Evolutionary conservation across 2,329 filamentous ascomycete species (phyloP).

Genomic region (Didymella keratinophila): DNA sequence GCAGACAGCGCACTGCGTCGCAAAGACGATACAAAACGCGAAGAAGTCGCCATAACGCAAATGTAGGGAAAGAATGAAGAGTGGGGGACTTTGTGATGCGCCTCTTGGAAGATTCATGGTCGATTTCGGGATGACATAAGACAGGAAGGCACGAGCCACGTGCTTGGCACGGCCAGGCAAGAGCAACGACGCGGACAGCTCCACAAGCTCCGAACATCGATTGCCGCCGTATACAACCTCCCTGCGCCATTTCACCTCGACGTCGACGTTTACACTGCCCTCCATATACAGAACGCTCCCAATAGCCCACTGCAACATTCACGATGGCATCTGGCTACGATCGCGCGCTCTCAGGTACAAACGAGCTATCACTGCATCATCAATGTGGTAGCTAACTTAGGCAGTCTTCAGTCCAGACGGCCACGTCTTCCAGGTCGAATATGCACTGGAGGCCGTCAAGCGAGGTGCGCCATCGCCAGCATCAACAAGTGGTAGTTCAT

Average conservation of each 20-base stretch:
- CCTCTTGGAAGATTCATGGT: constrained; percentile 26
- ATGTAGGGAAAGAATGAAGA: constrained; percentile 30
- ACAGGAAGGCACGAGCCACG: constrained; percentile 34
- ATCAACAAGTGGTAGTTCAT: neutral
- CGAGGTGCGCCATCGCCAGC: constrained; percentile 72
- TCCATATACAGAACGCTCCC: neutral
- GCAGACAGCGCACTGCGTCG: constrained; percentile 43
- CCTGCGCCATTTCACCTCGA: constrained; percentile 17
- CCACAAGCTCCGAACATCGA: constrained; percentile 40
- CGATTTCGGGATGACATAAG: constrained; percentile 37
- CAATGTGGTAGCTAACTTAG: constrained; percentile 38
- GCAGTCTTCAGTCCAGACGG: constrained; percentile 97
- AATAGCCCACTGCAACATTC: constrained; percentile 10
- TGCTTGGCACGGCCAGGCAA: constrained; percentile 47
- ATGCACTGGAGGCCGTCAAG: constrained; percentile 98
- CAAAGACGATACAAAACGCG: constrained; percentile 44
- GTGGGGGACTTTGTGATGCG: constrained; percentile 28
- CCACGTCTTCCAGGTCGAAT: constrained; percentile 99
- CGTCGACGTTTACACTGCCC: neutral
- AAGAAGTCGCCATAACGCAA: constrained; percentile 46
- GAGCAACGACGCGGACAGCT: constrained; percentile 52
- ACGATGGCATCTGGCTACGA: constrained; percentile 95
- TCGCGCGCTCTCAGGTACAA: constrained; percentile 95
- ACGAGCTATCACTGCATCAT: constrained; percentile 33
- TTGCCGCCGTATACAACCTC: constrained; percentile 33